Percentiles rank a stretch among this genome's conserved stretches.
Evolutionary conservation across 257 asterid species (phyloP).

Genomic region (Solanum etuberosum): DNA sequence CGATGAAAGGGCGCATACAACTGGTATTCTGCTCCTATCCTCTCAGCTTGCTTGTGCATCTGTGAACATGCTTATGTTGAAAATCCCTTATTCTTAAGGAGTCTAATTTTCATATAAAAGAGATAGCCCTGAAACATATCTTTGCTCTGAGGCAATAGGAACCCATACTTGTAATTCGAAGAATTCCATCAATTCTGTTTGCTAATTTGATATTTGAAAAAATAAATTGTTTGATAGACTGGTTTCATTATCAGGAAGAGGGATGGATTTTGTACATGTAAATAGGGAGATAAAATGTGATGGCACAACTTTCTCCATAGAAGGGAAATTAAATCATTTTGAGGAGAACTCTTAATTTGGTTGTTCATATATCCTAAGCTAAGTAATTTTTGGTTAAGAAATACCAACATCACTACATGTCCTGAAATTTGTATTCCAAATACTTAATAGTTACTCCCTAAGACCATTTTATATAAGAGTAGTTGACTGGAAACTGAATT

Average conservation of each 20-base stretch:
- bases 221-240: neutral
- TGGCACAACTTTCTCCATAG: neutral
- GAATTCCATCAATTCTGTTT: neutral
- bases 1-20: slow-evolving; percentile 82
- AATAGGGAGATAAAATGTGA: neutral
- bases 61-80: neutral
- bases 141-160: neutral
- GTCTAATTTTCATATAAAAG: neutral
- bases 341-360: neutral
- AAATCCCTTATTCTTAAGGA: neutral
- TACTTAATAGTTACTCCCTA: neutral
- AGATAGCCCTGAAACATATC: neutral
- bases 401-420: neutral
- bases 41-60: neutral
- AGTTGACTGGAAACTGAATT: neutral
- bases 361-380: neutral
- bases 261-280: neutral
- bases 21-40: slow-evolving; percentile 38
- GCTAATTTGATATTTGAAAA: neutral
- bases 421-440: neutral
- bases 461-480: neutral
- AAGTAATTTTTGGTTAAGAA: neutral
- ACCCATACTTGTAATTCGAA: neutral
- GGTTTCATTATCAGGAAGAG: neutral
- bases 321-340: neutral